Evolutionary conservation across 441 rosid species (phyloP), one percentile per base, ranked within the genome.

Genomic region (Geranium incanum): DNA sequence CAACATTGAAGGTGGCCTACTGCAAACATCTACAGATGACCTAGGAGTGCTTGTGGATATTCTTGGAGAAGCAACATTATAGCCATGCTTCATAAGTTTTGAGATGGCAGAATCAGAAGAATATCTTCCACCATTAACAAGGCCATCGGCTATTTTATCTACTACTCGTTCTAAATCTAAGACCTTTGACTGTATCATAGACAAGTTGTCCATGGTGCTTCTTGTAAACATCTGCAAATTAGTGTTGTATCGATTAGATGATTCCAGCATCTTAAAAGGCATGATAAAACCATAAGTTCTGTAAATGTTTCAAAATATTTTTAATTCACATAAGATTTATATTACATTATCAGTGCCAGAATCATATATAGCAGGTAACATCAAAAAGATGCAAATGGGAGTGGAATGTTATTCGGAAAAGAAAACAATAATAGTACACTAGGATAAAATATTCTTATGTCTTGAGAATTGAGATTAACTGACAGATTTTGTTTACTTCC

Each of bases 11-110:
- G 89, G 75, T 16, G 79, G 86, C 68, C 86, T 78, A 55, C 75
- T 82, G 63, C 69, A 76, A 78, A 82, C 80, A 38, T 89, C 93
- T 43, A 80, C 73, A 13, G 93, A 89, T 52, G 84, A 79, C 80
- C 97, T 85, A 12, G 93, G 89, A 70, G 93, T 85, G 84, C 81
- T 84, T n/a, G 86, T 81, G 74, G 97, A 88, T 69, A 87, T 77
- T 71, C 88, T 82, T 36, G 94, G 92, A 73, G 91, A 86, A 71
- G 85, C 70, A 73, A 78, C 73, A 50, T 79, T 82, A 79, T 80
- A 88, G 72, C 69, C 81, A 70, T 85, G 81, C 87, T 84, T 86
- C 82, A 72, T 65, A 66, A 78, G 39, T 77, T 78, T 84, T 64
- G 89, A 83, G 76, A 78, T 78, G 6, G 74, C 78, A 39, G 77